phyloP scores from a whole-genome alignment of 2,329 filamentous ascomycete genomes.

The Fusarium sp. region DNA sequence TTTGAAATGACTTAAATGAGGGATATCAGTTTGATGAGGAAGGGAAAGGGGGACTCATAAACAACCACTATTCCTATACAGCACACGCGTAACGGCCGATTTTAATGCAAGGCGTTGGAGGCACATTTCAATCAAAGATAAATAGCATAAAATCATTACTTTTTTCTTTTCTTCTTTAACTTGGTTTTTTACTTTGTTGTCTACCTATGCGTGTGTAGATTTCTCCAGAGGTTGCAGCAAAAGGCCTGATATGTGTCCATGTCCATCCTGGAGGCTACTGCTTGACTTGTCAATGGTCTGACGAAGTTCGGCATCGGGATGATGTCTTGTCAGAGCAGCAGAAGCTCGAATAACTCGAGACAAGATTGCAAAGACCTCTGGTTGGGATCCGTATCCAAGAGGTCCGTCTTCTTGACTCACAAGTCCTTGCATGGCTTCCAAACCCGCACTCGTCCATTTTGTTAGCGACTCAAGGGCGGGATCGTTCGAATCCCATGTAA shows the following conservation, averaged over 20 bases:
- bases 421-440: conserved; percentile 59
- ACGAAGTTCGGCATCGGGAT: conserved; percentile 27
- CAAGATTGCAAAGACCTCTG: conserved; percentile 76
- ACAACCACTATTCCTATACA: conserved; percentile 17
- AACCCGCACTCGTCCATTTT: conserved; percentile 66
- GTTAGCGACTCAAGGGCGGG: conserved; percentile 50
- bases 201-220: conserved; percentile 15
- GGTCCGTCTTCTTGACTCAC: conserved; percentile 69
- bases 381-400: conserved; percentile 80
- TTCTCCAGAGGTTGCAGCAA: conserved; percentile 41
- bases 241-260: conserved; percentile 50
- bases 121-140: conserved; percentile 17
- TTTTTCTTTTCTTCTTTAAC: conserved; percentile 19
- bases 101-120: conserved; percentile 44
- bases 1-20: conserved; percentile 7
- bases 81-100: conserved; percentile 23
- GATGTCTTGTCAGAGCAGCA: conserved; percentile 51
- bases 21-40: not conserved
- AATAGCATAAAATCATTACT: conserved; percentile 27
- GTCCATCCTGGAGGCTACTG: conserved; percentile 10
- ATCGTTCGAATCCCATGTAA: conserved; percentile 45
- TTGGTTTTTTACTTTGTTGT: not conserved
- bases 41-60: not conserved
- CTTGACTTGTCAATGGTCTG: conserved; percentile 27
- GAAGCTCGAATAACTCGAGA: conserved; percentile 62